Base-by-base conservation (phyloP, 2,329 filamentous ascomycete genomes). In the Aspergillus quadrilineatus region DNA sequence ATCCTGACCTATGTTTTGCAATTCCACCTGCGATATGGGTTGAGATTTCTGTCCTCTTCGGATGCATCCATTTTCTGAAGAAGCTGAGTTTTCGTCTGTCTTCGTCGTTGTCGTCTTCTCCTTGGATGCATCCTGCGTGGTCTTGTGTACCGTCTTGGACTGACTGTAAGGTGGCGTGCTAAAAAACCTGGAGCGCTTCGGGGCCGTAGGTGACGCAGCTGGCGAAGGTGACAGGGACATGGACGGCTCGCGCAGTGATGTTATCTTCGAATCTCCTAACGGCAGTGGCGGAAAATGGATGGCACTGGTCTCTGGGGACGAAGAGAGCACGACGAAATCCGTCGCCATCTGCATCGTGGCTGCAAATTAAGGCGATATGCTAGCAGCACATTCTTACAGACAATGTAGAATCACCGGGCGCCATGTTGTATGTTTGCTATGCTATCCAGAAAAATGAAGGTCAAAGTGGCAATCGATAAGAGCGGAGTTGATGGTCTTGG, bases 291-390 rank as follows among this genome's bases (percentile, higher is more conserved):
- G 71, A 14, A 62, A 67, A 43, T 55, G 61, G 49, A 68, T 57
- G 57, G 70, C 63, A 61, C 71, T 48, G 43, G 56, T 65, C 36
- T 68, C 68, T 28, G 77, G 75, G 4, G 76, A 76, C 15, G 76
- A 78, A 28, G 74, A 76, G 50, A 78, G 63, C 53, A 76, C 58
- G 53, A 75, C 70, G 51, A 76, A 64, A 36, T 77, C 68, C 12
- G 69, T 61, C 49, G 67, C 64, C 54, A 65, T 67, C 58, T 66
- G 63, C 76, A 79, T 79, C 51, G 61, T 75, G 62, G 59, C 28
- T 29, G 34, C 29, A 26, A 17, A 14, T 39, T 59, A 32, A 50
- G 55, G 53, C 50, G 59, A 30, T 36, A 22, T 28, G 22, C 12
- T 39, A 32, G 12, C 12, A 0, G 6, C 15, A 4, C 30, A n/a